Base-by-base conservation (phyloP, 805 yeast species). In the Lipomyces orientalis region DNA sequence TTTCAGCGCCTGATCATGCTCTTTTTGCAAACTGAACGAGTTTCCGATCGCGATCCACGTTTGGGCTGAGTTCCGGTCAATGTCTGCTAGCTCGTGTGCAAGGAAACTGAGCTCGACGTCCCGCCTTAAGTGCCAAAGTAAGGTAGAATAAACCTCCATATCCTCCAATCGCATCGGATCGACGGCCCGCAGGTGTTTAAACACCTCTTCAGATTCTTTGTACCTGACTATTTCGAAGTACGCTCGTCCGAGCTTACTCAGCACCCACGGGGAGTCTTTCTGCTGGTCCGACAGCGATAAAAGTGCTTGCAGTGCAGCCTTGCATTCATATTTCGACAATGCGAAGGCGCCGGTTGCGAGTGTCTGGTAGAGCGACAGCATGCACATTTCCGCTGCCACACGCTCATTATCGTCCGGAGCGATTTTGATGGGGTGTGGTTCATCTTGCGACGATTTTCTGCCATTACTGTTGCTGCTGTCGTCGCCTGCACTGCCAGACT, bases 41-140 rank as follows among this genome's bases (percentile, higher is more conserved):
- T 94, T 95, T 0, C 99, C 99, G 67, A 93, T 82, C 0, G 90
- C 88, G 71, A 95, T 90, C 98, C 99, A 94, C 0, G 97, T 88
- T 71, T 92, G 89, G 6, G 97, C 90, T 12, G 88, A 81, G n/a
- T 83, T 78, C 10, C 86, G 81, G 72, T 89, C 86, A 19, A 87
- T 80, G 66, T 88, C 90, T 69, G 88, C 82, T 54, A 94, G 81
- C 72, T 93, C 97, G 75, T 90, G 91, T 2, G 97, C 90, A 65
- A 95, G 81, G 73, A 84, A 87, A n/a, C 95, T 88, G 61, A 95
- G 82, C 64, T 89, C 93, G 25, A 87, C 85, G 59, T 90, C 93
- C 74, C 88, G 88, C 64, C 90, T 94, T 60, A 93, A 79, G 80
- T 95, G 98, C 99, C 99, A 94, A 66, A 94, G 81, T 35, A 93